These are phyloP conservation scores for Phytophthora hybrid DNA, from an alignment of 352 stramenopile species.

Conservation along the genomic window DNA sequence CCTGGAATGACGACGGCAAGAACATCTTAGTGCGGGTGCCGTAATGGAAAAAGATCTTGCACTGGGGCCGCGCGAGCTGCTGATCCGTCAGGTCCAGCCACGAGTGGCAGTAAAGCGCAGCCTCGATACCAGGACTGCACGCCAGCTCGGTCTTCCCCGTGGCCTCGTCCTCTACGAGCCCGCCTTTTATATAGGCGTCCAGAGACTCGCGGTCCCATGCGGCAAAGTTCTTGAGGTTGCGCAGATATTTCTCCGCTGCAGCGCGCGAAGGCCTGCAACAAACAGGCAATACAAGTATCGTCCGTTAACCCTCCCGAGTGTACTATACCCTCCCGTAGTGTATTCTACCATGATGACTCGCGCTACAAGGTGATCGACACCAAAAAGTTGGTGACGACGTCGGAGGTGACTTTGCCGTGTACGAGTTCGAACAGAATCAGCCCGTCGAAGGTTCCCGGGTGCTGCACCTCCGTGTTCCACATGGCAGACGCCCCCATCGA, in stretches of 20 bases:
- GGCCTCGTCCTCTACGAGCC: conserved; percentile 27
- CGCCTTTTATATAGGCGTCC: conserved; percentile 43
- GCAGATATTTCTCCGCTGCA: conserved; percentile 39
- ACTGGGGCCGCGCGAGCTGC: conserved; percentile 30
- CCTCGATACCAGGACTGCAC: conserved; percentile 51
- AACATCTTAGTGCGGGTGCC: conserved; percentile 47
- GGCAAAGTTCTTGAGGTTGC: conserved; percentile 49
- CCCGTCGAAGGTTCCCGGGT: conserved; percentile 56
- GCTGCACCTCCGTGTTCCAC: conserved; percentile 46
- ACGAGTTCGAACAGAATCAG: conserved; percentile 60
- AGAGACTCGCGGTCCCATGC: conserved; percentile 49
- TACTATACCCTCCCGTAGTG: background rate
- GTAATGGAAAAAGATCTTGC: conserved; percentile 33
- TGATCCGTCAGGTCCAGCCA: conserved; percentile 25
- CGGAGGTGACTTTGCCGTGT: conserved; percentile 28
- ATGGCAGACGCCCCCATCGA: conserved; percentile 56
- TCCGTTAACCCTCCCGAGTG: background rate
- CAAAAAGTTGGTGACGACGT: conserved; percentile 38
- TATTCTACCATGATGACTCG: conserved; percentile 33
- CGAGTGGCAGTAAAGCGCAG: conserved; percentile 43
- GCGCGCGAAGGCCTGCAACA: conserved; percentile 36
- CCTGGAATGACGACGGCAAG: conserved; percentile 23
- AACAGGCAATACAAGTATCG: background rate
- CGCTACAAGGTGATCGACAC: conserved; percentile 51
- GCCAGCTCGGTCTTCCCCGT: conserved; percentile 33